phyloP scores from a whole-genome alignment of 73 alveolate genomes.

The Paramecium bursaria region DNA sequence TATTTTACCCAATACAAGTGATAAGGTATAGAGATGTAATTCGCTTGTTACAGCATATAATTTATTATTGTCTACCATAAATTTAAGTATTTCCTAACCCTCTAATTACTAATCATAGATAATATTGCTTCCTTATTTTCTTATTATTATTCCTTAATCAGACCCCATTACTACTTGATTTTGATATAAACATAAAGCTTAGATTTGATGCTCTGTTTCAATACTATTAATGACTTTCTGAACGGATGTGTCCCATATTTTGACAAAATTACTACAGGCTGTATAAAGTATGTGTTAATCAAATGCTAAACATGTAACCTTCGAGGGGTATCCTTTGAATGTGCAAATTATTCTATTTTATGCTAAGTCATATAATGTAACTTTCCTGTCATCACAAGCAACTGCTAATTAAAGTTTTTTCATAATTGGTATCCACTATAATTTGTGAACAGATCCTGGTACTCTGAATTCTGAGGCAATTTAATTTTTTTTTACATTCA shows the following conservation, averaged over 20 bases:
- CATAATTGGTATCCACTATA: conserved; percentile 52
- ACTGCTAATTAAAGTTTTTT: conserved; percentile 37
- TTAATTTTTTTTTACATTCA: conserved; percentile 26
- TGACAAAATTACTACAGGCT: conserved; percentile 14
- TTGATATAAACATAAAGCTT: background rate
- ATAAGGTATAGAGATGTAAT: conserved; percentile 35
- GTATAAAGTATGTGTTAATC: background rate
- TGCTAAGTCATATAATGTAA: conserved; percentile 53
- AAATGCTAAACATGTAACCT: background rate
- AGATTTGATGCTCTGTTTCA: conserved; percentile 11
- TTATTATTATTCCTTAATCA: conserved; percentile 25
- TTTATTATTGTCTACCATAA: conserved; percentile 22
- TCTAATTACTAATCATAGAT: background rate
- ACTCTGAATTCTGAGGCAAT: conserved; percentile 39
- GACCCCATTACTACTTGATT: conserved; percentile 55
- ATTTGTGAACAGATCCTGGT: conserved; percentile 32
- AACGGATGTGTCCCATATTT: conserved; percentile 47
- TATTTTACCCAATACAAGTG: conserved; percentile 14
- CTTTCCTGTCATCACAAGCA: conserved; percentile 43
- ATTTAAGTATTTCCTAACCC: conserved; percentile 5
- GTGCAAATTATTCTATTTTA: conserved; percentile 39
- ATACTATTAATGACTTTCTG: conserved; percentile 6
- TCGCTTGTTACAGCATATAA: conserved; percentile 62
- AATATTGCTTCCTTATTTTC: conserved; percentile 25
- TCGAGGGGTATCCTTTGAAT: background rate